Base-by-base conservation (phyloP, 768 basidiomycete species). In the Suillus bovinus region DNA sequence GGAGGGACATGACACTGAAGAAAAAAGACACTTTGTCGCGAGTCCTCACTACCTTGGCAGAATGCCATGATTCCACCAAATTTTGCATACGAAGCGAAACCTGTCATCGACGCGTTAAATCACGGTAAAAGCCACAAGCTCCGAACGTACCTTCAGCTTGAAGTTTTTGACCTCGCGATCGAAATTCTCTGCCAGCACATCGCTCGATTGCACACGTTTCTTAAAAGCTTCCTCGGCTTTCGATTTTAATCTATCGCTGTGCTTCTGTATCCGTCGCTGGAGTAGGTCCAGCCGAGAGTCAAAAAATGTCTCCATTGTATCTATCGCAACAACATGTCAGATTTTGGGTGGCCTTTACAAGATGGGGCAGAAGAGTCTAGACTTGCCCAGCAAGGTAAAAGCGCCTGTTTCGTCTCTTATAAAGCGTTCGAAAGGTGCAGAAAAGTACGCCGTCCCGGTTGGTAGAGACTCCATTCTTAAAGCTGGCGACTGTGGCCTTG, bases 251-350 rank as follows among this genome's bases (percentile, higher is more conserved):
- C 85, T 81, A 64, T 94, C 91, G 67, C 91, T 87, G 70, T 94
- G 94, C 61, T 90, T 95, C 74, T 92, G 90, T 33, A 96, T 82
- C 61, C 86, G 87, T 46, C 95, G 87, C 73, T 96, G 91, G 4
- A 92, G 75, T 17, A 93, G 81, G 72, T 92, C 91, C 65, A 92
- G 79, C 72, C 91, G 89, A 1, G 94, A 94, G 78, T 98, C 94
- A 72, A 95, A 96, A 71, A 90, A 97, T 0, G 95, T 97, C 77
- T 97, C 95, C 73, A 95, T 80, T 10, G 95, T 96, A 75, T 97
- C 95, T 96, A 69, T 52, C 14, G 11, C 7, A 7, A 6, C 22
- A 29, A 24, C 8, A 41, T n/a, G 20, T 55, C 11, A 60, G 33
- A n/a, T 6, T 24, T 31, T 20, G 20, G 27, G 29, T n/a, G 33